Conservation (phyloP, 306 rosid genomes). For the Cicer pinnatifidum region DNA sequence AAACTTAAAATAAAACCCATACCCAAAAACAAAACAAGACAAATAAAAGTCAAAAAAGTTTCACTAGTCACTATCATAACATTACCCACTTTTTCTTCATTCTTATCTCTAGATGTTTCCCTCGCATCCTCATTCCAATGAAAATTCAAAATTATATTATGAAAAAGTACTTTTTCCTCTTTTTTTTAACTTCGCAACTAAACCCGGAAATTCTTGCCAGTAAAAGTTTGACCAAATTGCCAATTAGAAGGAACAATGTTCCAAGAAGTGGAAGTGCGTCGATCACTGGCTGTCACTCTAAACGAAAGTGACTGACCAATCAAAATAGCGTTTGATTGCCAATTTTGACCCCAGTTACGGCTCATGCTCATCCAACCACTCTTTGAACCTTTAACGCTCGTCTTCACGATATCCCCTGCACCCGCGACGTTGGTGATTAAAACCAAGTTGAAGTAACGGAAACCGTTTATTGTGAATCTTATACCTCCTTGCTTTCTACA, state of each 20-base stretch:
- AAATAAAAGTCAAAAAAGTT: slow-evolving; percentile 33
- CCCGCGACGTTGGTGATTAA: slow-evolving; percentile 85
- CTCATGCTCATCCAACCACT: slow-evolving; percentile 81
- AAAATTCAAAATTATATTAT: slow-evolving; percentile 1
- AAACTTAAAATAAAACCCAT: slow-evolving; percentile 35
- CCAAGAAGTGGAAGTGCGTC: slow-evolving; percentile 70
- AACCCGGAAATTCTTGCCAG: slow-evolving; percentile 72
- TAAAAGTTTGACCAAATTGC: slow-evolving; percentile 87
- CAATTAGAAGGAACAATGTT: slow-evolving; percentile 69
- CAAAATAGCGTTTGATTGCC: slow-evolving; percentile 70
- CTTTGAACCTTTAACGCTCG: slow-evolving; percentile 66
- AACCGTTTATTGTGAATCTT: slow-evolving; percentile 80
- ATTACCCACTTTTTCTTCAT: slow-evolving; percentile 12
- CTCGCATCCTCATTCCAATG: slow-evolving; percentile 43
- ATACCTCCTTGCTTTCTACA: slow-evolving; percentile 77
- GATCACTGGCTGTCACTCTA: slow-evolving; percentile 77
- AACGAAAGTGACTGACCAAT: slow-evolving; percentile 85
- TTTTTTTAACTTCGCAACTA: neutral
- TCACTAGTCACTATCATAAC: slow-evolving; percentile 40
- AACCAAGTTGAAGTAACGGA: slow-evolving; percentile 79
- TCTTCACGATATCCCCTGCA: slow-evolving; percentile 72
- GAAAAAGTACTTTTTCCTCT: neutral
- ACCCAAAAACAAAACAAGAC: slow-evolving; percentile 23
- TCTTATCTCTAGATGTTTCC: slow-evolving; percentile 27
- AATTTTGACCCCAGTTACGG: slow-evolving; percentile 91